Evolutionary conservation across 2,329 filamentous ascomycete genomes (phyloP).

Genomic region (Westerdykella ornata): DNA sequence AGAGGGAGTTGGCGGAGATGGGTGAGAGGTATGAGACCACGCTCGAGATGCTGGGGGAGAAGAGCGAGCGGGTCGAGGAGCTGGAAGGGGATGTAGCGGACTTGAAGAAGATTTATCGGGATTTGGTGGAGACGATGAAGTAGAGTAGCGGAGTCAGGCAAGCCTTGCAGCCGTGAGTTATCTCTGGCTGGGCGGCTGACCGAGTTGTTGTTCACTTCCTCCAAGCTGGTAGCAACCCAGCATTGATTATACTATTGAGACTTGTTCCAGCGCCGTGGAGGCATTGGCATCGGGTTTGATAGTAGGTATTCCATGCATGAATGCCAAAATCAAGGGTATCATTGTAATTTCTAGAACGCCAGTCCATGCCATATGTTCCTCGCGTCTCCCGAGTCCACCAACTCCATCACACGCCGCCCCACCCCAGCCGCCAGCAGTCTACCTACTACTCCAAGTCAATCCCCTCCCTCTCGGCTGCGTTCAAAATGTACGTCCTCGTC

Average conservation of each 20-base stretch:
- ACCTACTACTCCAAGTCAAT: constrained; percentile 54
- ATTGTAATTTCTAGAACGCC: neutral
- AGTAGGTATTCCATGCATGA: neutral
- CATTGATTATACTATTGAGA: no score
- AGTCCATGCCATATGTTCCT: neutral
- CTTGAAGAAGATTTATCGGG: constrained; percentile 92
- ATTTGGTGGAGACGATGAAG: constrained; percentile 79
- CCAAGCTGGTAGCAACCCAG: no score
- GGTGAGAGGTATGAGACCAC: constrained; percentile 81
- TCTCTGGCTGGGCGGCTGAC: neutral
- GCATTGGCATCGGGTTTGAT: neutral
- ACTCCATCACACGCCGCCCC: neutral
- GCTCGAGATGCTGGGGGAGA: constrained; percentile 91
- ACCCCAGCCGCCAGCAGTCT: no score
- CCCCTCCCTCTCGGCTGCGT: constrained; percentile 76
- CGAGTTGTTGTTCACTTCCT: neutral
- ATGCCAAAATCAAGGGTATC: neutral
- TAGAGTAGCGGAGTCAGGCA: no score
- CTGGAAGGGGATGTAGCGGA: constrained; percentile 81
- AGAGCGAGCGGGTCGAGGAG: constrained; percentile 92
- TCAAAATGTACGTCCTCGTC: constrained; percentile 70
- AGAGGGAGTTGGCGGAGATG: constrained; percentile 61
- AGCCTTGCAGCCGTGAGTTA: neutral
- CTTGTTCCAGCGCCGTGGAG: neutral
- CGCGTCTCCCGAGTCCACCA: neutral